phyloP scores from a whole-genome alignment of 352 stramenopile species.

The Sclerospora graminicola region DNA sequence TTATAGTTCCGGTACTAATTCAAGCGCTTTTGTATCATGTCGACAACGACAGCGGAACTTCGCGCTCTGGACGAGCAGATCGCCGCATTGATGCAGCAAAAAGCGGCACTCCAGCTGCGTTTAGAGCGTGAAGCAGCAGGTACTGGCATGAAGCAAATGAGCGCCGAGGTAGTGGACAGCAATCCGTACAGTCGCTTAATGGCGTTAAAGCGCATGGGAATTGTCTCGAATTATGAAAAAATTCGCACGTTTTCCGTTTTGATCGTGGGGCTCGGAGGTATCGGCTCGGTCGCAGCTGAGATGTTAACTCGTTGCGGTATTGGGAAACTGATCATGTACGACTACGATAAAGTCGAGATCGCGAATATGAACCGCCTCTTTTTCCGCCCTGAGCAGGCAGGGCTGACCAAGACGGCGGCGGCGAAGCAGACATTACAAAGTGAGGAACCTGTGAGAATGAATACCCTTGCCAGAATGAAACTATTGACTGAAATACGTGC shows the following conservation, averaged over 20 bases:
- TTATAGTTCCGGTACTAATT: too few relatives aligned
- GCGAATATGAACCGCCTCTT: slow-evolving; percentile 90
- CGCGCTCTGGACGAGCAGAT: slow-evolving; percentile 63
- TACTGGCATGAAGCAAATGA: slow-evolving; percentile 42
- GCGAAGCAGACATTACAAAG: slow-evolving; percentile 81
- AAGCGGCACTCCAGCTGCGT: slow-evolving; percentile 37
- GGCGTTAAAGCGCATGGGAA: slow-evolving; percentile 86
- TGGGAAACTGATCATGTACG: slow-evolving; percentile 85
- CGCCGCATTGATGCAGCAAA: slow-evolving; percentile 64
- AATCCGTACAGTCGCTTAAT: slow-evolving; percentile 87
- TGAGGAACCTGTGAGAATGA: slow-evolving; percentile 8
- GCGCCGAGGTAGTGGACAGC: slow-evolving; percentile 69
- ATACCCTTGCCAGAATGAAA: too few relatives aligned
- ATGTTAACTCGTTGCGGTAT: slow-evolving; percentile 87
- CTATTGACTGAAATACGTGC: background rate
- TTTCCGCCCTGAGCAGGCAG: slow-evolving; percentile 80
- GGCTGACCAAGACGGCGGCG: slow-evolving; percentile 81
- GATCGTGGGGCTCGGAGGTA: slow-evolving; percentile 76
- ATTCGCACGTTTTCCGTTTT: slow-evolving; percentile 78
- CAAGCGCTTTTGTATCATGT: too few relatives aligned
- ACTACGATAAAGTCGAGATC: slow-evolving; percentile 87
- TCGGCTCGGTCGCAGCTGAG: slow-evolving; percentile 80
- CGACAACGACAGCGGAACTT: slow-evolving; percentile 31
- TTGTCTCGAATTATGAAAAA: slow-evolving; percentile 84
- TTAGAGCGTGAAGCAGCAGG: slow-evolving; percentile 33